These are phyloP conservation scores for Thraustochytrium sp. DNA, from an alignment of 352 stramenopile species.

Conservation along the genomic window DNA sequence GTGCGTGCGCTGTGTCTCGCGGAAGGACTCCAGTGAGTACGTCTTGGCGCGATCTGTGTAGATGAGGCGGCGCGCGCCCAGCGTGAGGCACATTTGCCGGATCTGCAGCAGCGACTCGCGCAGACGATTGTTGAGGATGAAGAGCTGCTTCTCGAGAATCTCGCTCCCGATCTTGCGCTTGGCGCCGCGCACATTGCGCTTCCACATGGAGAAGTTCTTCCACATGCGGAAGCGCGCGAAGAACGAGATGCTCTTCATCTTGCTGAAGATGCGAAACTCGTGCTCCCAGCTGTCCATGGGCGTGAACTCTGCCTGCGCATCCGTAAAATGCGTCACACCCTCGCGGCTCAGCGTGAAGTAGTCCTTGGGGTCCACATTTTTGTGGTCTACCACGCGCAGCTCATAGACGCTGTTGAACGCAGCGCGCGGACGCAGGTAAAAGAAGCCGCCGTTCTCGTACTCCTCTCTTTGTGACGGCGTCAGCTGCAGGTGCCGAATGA, in stretches of 20 bases:
- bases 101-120: conserved; percentile 69
- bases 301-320: conserved; percentile 77
- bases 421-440: conserved; percentile 23
- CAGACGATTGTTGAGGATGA: conserved; percentile 75
- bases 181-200: conserved; percentile 66
- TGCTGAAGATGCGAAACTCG: conserved; percentile 80
- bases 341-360: conserved; percentile 87
- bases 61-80: conserved; percentile 64
- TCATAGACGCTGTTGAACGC: conserved; percentile 43
- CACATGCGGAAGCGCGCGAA: conserved; percentile 83
- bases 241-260: conserved; percentile 74
- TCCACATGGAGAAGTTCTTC: conserved; percentile 91
- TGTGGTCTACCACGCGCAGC: conserved; percentile 31
- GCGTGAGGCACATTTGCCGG: conserved; percentile 64
- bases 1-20: conserved; percentile 60
- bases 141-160: conserved; percentile 69
- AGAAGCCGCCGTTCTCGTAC: conserved; percentile 39
- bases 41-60: conserved; percentile 62
- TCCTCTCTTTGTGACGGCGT: not conserved
- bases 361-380: conserved; percentile 62
- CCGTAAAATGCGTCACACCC: conserved; percentile 84
- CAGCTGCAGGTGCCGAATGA: conserved; percentile 18
- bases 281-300: conserved; percentile 82
- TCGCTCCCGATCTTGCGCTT: conserved; percentile 79
- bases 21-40: conserved; percentile 72